Base-by-base conservation (phyloP, 345 rosid species). In the Salix dunnii region DNA sequence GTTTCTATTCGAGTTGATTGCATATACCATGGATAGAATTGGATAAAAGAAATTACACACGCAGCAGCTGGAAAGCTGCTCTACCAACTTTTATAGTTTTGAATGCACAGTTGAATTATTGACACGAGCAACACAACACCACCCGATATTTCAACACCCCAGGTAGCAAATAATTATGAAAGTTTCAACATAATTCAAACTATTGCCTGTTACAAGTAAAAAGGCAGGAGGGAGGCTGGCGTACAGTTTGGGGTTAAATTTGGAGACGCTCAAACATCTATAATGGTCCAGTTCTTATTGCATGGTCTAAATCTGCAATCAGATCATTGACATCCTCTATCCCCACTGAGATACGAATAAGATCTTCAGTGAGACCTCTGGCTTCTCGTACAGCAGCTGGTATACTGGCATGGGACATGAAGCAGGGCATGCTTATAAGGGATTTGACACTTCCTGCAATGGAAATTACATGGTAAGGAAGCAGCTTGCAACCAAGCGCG, bases 401-500 rank as follows among this genome's bases (percentile, higher is more conserved):
- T 82, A 93, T 93, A 80, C 94, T 91, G 61, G 98, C 97, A 81
- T 96, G 98, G 25, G 98, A 96, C 99, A 96, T 96, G 83, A 93
- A 96, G 87, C 99, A 92, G 4, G 98, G 98, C 97, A 96, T 81
- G 90, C 97, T 93, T 82, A 96, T 92, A 58, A 96, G 97, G 64
- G 97, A 96, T 84, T 96, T 96, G 61, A 96, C 98, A 74, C 97
- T 92, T 73, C 99, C 98, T 96, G 64, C 75, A 81, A 53, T 0
- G 17, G 14, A n/a, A 71, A 48, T 27, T 49, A 73, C 70, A 28
- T 0, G 17, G 63, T 77, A 46, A 77, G 21, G 43, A 27, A 35
- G 31, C 42, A 51, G 23, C 72, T 38, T 61, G 23, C n/a, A 31
- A 42, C 23, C 30, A 60, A 10, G 33, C 30, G 18, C 4, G 6